phyloP scores from a whole-genome alignment of 2,329 filamentous ascomycete genomes.

The Monosporascus sp. region DNA sequence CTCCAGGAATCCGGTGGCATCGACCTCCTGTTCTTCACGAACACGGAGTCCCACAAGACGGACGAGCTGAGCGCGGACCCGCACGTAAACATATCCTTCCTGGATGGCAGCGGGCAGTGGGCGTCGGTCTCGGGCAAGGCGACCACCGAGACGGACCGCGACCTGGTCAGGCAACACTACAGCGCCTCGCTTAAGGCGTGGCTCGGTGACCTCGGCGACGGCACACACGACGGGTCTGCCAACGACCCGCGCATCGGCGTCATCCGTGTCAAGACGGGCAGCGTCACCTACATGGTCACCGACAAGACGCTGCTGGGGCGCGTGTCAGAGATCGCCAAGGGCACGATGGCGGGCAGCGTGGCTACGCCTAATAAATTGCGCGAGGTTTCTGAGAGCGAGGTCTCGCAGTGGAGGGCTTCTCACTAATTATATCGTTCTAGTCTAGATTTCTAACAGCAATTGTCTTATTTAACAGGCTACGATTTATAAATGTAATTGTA shows the following conservation, averaged over 20 bases:
- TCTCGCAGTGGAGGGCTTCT: conserved; percentile 49
- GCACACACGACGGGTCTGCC: conserved; percentile 72
- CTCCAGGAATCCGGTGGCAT: conserved; percentile 68
- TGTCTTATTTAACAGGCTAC: too few species aligned
- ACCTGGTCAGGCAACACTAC: conserved; percentile 69
- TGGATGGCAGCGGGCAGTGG: conserved; percentile 73
- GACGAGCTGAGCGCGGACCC: conserved; percentile 68
- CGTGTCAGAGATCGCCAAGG: conserved; percentile 67
- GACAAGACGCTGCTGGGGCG: conserved; percentile 57
- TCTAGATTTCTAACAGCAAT: too few species aligned
- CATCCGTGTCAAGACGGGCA: conserved; percentile 67
- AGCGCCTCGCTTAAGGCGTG: conserved; percentile 69
- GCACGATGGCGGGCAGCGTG: conserved; percentile 64
- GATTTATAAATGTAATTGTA: too few species aligned
- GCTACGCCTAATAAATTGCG: conserved; percentile 70
- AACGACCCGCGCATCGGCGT: conserved; percentile 76
- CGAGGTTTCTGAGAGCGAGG: conserved; percentile 63
- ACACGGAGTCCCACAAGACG: conserved; percentile 84
- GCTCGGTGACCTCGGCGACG: conserved; percentile 80
- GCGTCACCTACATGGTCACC: conserved; percentile 65
- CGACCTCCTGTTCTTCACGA: conserved; percentile 84
- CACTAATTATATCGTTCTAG: too few species aligned
- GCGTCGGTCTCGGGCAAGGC: conserved; percentile 75
- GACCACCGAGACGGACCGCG: conserved; percentile 62
- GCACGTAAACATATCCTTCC: conserved; percentile 76